Evolutionary conservation across 805 yeast genomes (phyloP).

Genomic region (Schwanniomyces occidentalis): DNA sequence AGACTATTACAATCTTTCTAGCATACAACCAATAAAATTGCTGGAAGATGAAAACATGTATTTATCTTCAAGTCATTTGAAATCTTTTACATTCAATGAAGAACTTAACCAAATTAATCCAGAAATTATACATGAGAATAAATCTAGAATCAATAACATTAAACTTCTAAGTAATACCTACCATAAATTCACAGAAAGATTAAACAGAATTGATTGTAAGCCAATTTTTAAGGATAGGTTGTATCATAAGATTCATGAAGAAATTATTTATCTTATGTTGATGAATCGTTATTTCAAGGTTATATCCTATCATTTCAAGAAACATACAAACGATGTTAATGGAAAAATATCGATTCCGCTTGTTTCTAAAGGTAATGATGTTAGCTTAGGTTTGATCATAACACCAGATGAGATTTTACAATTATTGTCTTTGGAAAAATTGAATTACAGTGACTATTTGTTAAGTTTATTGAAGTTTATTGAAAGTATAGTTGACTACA

Average conservation of each 20-base stretch:
- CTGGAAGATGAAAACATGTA: not conserved
- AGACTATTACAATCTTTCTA: conserved; percentile 10
- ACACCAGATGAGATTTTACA: conserved; percentile 16
- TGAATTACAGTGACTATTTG: conserved; percentile 23
- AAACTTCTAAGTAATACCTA: conserved; percentile 5
- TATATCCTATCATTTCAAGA: conserved; percentile 11
- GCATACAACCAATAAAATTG: conserved; percentile 12
- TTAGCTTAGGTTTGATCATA: conserved; percentile 17
- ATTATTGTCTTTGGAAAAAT: conserved; percentile 6
- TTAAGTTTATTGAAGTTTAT: conserved; percentile 20
- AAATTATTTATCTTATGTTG: conserved; percentile 17
- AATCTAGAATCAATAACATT: conserved; percentile 4
- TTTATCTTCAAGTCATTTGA: not conserved
- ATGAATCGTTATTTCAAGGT: conserved; percentile 17
- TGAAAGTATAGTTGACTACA: conserved; percentile 25
- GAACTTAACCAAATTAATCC: not conserved
- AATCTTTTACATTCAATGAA: not conserved
- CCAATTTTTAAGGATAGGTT: conserved; percentile 18
- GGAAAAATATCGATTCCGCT: conserved; percentile 8
- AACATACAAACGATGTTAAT: not conserved
- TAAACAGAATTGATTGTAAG: conserved; percentile 12
- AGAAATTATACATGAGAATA: not conserved
- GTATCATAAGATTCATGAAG: conserved; percentile 18
- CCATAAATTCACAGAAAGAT: conserved; percentile 1
- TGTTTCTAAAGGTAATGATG: conserved; percentile 5